These are phyloP conservation scores for Zygoascus biomembranicola DNA, from an alignment of 805 yeast genomes.

Conservation along the genomic window DNA sequence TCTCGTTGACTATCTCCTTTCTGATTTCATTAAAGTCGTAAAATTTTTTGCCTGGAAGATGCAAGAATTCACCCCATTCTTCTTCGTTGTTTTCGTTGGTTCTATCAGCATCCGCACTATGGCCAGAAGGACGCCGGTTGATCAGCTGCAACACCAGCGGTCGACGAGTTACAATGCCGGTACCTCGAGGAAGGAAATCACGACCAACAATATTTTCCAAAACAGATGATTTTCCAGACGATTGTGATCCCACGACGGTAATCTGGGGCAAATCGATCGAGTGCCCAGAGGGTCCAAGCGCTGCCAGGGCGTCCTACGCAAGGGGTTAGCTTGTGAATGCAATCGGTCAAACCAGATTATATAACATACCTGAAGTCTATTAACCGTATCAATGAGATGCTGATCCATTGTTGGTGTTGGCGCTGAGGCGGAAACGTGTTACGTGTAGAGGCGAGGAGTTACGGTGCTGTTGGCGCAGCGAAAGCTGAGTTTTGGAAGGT, in stretches of 20 bases:
- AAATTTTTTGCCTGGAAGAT: slow-evolving; percentile 80
- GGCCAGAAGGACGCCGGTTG: slow-evolving; percentile 29
- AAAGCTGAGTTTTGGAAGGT: not conserved
- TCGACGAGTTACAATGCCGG: slow-evolving; percentile 87
- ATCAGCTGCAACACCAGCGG: slow-evolving; percentile 78
- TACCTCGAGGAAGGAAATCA: slow-evolving; percentile 85
- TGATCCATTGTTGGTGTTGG: slow-evolving; percentile 50
- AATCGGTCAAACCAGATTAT: not conserved
- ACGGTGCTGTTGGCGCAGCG: not conserved
- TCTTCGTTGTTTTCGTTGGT: slow-evolving; percentile 21
- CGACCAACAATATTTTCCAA: slow-evolving; percentile 87
- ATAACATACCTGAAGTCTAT: slow-evolving; percentile 47
- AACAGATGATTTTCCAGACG: slow-evolving; percentile 83
- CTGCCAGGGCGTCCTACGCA: slow-evolving; percentile 83
- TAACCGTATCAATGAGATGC: slow-evolving; percentile 71
- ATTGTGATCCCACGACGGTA: slow-evolving; percentile 92
- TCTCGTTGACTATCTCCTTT: slow-evolving; percentile 83
- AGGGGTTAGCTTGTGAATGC: not conserved
- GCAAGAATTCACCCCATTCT: slow-evolving; percentile 98
- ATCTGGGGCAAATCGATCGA: slow-evolving; percentile 91
- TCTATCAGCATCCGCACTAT: not conserved
- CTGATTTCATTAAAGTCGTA: slow-evolving; percentile 85
- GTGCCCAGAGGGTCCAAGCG: slow-evolving; percentile 88
- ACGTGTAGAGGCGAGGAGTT: not conserved
- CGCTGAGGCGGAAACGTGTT: not conserved